These are phyloP conservation scores for Micractinium sp. DNA, from an alignment of 139 green algal species.

Conservation along the genomic window DNA sequence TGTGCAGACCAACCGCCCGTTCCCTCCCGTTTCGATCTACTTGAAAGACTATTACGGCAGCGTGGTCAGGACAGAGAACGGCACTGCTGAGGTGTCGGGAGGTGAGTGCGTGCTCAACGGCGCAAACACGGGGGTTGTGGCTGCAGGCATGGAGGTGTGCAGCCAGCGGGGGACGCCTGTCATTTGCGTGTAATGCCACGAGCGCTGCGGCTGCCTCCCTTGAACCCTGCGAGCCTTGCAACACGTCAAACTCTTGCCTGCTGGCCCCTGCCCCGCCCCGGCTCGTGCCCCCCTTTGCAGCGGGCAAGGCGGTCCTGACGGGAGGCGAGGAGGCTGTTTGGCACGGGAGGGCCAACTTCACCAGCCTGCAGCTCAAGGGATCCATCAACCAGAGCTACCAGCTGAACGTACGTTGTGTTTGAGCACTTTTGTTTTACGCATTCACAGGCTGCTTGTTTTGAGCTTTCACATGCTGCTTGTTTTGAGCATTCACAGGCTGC, in stretches of 20 bases:
- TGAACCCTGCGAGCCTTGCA: too few species aligned
- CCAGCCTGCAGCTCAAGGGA: not conserved
- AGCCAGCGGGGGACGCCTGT: too few species aligned
- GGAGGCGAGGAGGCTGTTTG: not conserved
- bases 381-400: not conserved
- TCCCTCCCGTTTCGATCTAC: not conserved
- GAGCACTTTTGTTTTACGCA: too few species aligned
- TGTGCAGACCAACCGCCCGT: conserved; percentile 15
- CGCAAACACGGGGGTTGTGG: too few species aligned
- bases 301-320: not conserved
- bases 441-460: too few species aligned
- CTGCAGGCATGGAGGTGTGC: too few species aligned
- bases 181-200: too few species aligned
- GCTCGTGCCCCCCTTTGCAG: not conserved
- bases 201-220: too few species aligned
- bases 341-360: not conserved
- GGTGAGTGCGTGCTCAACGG: not conserved
- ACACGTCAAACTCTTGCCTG: too few species aligned
- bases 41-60: conserved; percentile 12
- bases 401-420: not conserved
- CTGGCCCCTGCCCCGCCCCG: not conserved
- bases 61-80: not conserved
- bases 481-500: too few species aligned
- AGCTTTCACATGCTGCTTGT: too few species aligned
- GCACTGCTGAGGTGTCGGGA: not conserved